A percentile compares a stretch with the other conserved stretches of the same genome.
Conservation (phyloP, 257 asterid genomes). For the Leonotis leonurus region DNA sequence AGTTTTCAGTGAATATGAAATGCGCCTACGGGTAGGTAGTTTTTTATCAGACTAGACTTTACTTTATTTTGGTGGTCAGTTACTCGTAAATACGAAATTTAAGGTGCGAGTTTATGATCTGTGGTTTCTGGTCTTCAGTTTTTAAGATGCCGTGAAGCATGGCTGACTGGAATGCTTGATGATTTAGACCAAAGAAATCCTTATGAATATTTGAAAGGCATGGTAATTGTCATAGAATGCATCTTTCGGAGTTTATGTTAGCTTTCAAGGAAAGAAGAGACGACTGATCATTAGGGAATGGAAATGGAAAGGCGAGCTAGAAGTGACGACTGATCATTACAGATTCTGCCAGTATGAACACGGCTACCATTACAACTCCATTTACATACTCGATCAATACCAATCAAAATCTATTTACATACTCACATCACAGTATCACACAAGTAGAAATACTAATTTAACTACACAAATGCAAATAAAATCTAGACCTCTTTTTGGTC, state of each 20-base stretch:
- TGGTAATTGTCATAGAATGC: conserved; percentile 86
- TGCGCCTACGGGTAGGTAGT: conserved; percentile 99
- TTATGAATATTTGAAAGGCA: conserved; percentile 88
- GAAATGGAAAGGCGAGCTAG: neutral
- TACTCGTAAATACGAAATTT: neutral
- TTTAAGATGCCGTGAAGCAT: conserved; percentile 93
- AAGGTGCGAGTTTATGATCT: conserved; percentile 23
- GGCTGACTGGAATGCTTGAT: conserved; percentile 90
- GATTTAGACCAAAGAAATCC: conserved; percentile 96
- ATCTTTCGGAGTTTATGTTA: conserved; percentile 34
- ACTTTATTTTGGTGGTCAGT: conserved; percentile 1
- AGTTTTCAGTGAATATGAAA: conserved; percentile 86
- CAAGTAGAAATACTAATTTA: too few relatives aligned
- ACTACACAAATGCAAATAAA: too few relatives aligned
- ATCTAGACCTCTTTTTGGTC: too few relatives aligned
- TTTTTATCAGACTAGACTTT: too few relatives aligned
- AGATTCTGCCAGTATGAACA: too few relatives aligned
- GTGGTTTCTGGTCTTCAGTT: conserved; percentile 41
- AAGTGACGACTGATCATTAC: too few relatives aligned
- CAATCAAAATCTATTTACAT: too few relatives aligned
- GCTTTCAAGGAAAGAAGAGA: neutral
- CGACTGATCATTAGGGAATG: neutral
- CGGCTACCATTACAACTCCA: too few relatives aligned
- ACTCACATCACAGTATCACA: too few relatives aligned
- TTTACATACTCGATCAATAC: too few relatives aligned